Evolutionary conservation across 2,329 filamentous ascomycete genomes (phyloP), one percentile per base, ranked within the genome.

Genomic region (Trichoderma koningiopsis): DNA sequence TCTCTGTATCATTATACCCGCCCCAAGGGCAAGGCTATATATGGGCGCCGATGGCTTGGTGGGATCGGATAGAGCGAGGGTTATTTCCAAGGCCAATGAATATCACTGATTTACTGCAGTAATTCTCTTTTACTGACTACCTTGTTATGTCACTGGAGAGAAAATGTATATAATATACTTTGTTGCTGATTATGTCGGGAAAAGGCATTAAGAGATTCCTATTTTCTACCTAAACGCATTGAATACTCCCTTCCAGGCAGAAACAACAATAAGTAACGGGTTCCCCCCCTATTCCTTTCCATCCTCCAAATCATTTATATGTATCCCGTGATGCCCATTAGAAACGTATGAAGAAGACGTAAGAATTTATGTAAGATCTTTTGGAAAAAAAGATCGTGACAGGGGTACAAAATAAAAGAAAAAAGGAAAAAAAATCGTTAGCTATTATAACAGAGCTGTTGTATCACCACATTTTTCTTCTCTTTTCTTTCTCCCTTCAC

Each of bases 1-100:
- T 24, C 37, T 69, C 53, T 69, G 67, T 52, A 69, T 69, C 53
- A 53, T 58, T 69, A 69, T 69, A 69, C 67, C 67, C 67, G 57
- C 58, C 57, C 40, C 59, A 16, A 40, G 43, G 31, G 24, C 33
- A 53, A 52, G 29, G n/a, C 31, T 59, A n/a, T 58, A 11, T 59
- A 59, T 67, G 55, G 29, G 52, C 55, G 58, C 31, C 13, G 43
- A 37, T 31, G 33, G 22, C 61, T 64, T 56, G 37, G 49, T 56
- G 55, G 64, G 55, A 65, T 52, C 40, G 35, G 60, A 65, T 64
- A 64, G 61, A 64, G 33, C 49, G 61, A 33, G 10, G 47, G n/a
- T 49, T 43, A n/a, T 49, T 29, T 58, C 27, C 4, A 52, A 31
- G 29, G 22, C 29, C 43, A 60, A 53, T 37, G 29, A 29, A 56